phyloP scores from a whole-genome alignment of 108 stramenopile species.

The Thalassiosira profunda region DNA sequence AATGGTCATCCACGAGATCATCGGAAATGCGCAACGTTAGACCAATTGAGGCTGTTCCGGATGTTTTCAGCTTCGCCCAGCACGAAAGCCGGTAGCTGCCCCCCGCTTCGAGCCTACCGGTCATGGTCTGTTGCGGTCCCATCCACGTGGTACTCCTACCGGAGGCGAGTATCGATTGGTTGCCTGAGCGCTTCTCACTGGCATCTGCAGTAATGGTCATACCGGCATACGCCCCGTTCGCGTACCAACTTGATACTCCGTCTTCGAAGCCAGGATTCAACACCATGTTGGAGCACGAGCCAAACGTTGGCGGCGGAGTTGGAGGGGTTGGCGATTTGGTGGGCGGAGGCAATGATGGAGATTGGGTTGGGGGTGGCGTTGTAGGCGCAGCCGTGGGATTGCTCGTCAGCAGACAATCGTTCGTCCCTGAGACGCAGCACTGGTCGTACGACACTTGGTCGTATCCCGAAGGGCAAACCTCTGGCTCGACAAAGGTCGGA shows the following conservation, averaged over 20 bases:
- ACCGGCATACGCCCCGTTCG: constrained; percentile 5
- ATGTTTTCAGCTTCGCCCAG: constrained; percentile 13
- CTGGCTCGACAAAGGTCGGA: constrained; percentile 15
- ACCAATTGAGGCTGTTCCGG: constrained; percentile 2
- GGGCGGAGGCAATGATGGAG: constrained; percentile 9
- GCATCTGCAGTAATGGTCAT: neutral
- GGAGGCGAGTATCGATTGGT: constrained; percentile 14
- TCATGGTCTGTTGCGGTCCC: constrained; percentile 10
- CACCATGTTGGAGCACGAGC: constrained; percentile 14
- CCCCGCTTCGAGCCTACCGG: neutral
- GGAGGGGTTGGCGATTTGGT: constrained; percentile 11
- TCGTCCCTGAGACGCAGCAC: constrained; percentile 19
- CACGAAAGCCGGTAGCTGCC: constrained; percentile 13
- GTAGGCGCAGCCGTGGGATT: constrained; percentile 6
- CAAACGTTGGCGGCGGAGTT: constrained; percentile 21
- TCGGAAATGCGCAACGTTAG: constrained; percentile 10
- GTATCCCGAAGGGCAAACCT: constrained; percentile 7
- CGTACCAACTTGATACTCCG: constrained; percentile 8
- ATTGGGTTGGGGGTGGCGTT: neutral
- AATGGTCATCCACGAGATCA: constrained; percentile 1
- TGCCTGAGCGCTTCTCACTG: constrained; percentile 9
- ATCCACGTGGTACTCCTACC: constrained; percentile 4
- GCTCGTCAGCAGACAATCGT: neutral
- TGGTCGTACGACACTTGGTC: constrained; percentile 21
- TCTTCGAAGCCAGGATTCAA: constrained; percentile 10